A percentile compares a stretch with the other conserved stretches of the same genome.
Conservation (phyloP, 2,329 filamentous ascomycete genomes). For the Scleromitrula shiraiana region DNA sequence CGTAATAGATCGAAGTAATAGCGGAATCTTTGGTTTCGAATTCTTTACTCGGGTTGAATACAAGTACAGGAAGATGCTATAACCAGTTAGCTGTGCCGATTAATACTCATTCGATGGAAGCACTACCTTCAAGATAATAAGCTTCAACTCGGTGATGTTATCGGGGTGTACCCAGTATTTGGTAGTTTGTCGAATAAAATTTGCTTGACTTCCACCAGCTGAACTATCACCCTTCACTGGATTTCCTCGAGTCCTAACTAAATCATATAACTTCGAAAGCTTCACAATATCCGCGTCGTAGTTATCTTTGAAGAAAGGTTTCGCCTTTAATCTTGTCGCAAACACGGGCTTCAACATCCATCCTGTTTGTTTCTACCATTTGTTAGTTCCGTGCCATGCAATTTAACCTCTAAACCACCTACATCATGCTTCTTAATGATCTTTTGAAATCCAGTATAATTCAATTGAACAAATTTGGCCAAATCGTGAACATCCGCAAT, state of each 20-base stretch:
- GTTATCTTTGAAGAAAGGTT: slow-evolving; percentile 98
- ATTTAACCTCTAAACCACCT: slow-evolving; percentile 28
- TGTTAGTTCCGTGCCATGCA: slow-evolving; percentile 10
- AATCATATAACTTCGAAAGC: slow-evolving; percentile 89
- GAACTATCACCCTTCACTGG: slow-evolving; percentile 86
- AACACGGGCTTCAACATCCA: slow-evolving; percentile 97
- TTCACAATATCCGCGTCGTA: slow-evolving; percentile 94
- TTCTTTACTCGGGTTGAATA: slow-evolving; percentile 96
- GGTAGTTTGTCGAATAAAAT: slow-evolving; percentile 92
- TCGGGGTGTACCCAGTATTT: slow-evolving; percentile 99
- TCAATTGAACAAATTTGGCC: slow-evolving; percentile 95
- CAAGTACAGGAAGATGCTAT: slow-evolving; percentile 82
- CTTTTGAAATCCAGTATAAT: slow-evolving; percentile 99
- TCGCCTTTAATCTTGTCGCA: slow-evolving; percentile 85
- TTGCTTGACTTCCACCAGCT: slow-evolving; percentile 86
- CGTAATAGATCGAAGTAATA: slow-evolving; percentile 97
- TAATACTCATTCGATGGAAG: neutral
- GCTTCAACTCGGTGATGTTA: slow-evolving; percentile 95
- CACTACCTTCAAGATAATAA: slow-evolving; percentile 79
- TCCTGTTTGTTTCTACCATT: slow-evolving; percentile 72
- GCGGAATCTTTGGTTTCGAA: slow-evolving; percentile 86
- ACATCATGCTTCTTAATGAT: slow-evolving; percentile 99
- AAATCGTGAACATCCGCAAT: slow-evolving; percentile 98
- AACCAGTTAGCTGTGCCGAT: slow-evolving; percentile 15
- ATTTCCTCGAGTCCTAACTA: slow-evolving; percentile 86